These are phyloP conservation scores for Filobasidium floriforme DNA, from an alignment of 768 basidiomycete genomes.

Conservation along the genomic window DNA sequence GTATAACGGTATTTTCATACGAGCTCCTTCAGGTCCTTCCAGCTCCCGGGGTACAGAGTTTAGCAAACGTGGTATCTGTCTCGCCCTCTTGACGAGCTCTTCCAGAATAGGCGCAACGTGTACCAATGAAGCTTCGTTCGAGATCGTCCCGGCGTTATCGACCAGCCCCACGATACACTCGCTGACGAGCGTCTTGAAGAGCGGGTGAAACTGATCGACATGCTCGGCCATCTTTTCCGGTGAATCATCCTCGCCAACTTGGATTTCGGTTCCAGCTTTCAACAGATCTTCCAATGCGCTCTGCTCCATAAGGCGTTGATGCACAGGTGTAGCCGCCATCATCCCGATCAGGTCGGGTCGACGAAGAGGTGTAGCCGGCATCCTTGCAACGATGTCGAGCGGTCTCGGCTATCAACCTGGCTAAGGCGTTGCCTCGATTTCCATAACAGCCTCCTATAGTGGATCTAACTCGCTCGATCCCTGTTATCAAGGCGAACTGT, in stretches of 20 bases:
- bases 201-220: constrained; percentile 12
- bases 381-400: neutral
- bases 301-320: constrained; percentile 14
- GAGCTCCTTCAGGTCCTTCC: constrained; percentile 8
- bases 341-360: constrained; percentile 14
- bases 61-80: constrained; percentile 2
- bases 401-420: too few species aligned
- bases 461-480: too few species aligned
- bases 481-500: too few species aligned
- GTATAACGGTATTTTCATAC: constrained; percentile 28
- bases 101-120: neutral
- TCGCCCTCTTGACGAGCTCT: constrained; percentile 9
- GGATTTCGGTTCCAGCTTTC: neutral
- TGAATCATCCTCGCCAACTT: neutral
- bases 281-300: constrained; percentile 15
- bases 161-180: constrained; percentile 15
- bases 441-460: too few species aligned
- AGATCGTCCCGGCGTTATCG: constrained; percentile 1
- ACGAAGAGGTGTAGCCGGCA: constrained; percentile 17
- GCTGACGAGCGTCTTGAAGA: constrained; percentile 14
- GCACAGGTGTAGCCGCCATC: constrained; percentile 15
- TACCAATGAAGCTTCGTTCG: neutral
- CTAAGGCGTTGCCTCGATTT: too few species aligned
- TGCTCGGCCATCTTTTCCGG: neutral
- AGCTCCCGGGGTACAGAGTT: constrained; percentile 4